phyloP scores from a whole-genome alignment of 192 early-diverging fungal genomes.

The Jimgerdemannia flammicorona region DNA sequence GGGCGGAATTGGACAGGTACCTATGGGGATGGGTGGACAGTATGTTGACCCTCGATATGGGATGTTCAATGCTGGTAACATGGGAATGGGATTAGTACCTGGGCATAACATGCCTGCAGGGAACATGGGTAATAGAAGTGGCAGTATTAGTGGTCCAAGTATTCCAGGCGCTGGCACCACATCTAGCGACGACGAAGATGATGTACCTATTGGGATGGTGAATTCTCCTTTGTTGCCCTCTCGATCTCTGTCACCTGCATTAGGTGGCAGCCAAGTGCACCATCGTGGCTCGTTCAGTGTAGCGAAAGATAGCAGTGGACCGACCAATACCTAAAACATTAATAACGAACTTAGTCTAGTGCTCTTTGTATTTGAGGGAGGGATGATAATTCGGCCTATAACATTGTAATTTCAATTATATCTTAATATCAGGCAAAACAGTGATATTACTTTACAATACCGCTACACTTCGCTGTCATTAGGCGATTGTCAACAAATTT shows the following conservation, averaged over 20 bases:
- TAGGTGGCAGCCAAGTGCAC: background rate
- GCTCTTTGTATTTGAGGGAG: too few relatives aligned
- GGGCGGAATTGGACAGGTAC: background rate
- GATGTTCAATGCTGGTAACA: background rate
- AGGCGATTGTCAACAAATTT: too few relatives aligned
- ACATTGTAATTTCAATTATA: too few relatives aligned
- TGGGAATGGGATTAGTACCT: background rate
- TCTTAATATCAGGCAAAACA: too few relatives aligned
- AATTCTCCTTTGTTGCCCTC: background rate
- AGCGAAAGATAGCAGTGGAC: background rate
- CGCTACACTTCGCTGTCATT: too few relatives aligned
- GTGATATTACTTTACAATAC: too few relatives aligned
- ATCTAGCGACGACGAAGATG: background rate
- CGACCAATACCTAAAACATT: too few relatives aligned
- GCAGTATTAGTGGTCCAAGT: background rate
- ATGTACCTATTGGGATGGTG: constrained; percentile 5
- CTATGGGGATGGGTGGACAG: background rate
- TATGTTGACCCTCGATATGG: background rate
- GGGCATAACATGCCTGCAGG: background rate
- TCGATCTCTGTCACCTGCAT: background rate
- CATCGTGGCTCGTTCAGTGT: background rate
- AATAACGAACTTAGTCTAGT: too few relatives aligned
- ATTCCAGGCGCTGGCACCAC: background rate
- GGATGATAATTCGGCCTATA: too few relatives aligned
- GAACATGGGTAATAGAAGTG: background rate